Evolutionary conservation across 106 monocot genomes (phyloP).

Genomic region (Chionographis japonica): DNA sequence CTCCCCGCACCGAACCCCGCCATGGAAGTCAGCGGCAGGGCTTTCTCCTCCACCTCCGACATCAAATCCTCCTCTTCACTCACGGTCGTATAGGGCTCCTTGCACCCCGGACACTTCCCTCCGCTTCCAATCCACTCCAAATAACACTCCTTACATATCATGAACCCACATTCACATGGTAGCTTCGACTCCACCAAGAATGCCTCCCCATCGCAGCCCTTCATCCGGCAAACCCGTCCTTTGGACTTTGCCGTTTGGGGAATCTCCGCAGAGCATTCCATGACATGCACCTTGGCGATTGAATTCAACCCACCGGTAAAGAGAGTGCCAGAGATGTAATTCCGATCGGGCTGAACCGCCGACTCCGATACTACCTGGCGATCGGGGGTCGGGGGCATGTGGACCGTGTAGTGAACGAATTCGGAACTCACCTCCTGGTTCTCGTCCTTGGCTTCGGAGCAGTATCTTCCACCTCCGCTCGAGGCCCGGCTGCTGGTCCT

Average conservation of each 20-base stretch:
- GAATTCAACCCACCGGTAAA: conserved; percentile 76
- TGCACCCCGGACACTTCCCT: conserved; percentile 64
- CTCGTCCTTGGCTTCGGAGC: conserved; percentile 10
- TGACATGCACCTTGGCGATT: conserved; percentile 51
- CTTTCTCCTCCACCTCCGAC: conserved; percentile 17
- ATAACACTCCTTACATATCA: conserved; percentile 66
- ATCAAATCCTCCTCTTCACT: conserved; percentile 34
- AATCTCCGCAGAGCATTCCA: conserved; percentile 26
- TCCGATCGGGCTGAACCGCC: conserved; percentile 16
- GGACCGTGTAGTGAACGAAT: conserved; percentile 43
- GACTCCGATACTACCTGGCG: conserved; percentile 7
- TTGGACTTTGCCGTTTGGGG: neutral
- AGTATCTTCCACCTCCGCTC: conserved; percentile 20
- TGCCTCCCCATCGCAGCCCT: conserved; percentile 49
- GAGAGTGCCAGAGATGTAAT: conserved; percentile 62
- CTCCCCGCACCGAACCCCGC: conserved; percentile 34
- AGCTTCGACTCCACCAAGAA: conserved; percentile 13
- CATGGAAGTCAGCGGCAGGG: conserved; percentile 42
- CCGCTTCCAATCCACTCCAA: conserved; percentile 28
- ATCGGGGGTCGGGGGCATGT: conserved; percentile 47
- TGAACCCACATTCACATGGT: conserved; percentile 67
- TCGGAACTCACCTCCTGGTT: conserved; percentile 17
- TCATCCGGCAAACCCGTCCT: conserved; percentile 39
- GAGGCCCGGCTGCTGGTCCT: conserved; percentile 4
- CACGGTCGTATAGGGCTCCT: conserved; percentile 38